Percentiles rank a stretch among this genome's conserved stretches.
Evolutionary conservation across 1,284 basidiomycete species (phyloP).

Genomic region (Ganoderma meredithae): DNA sequence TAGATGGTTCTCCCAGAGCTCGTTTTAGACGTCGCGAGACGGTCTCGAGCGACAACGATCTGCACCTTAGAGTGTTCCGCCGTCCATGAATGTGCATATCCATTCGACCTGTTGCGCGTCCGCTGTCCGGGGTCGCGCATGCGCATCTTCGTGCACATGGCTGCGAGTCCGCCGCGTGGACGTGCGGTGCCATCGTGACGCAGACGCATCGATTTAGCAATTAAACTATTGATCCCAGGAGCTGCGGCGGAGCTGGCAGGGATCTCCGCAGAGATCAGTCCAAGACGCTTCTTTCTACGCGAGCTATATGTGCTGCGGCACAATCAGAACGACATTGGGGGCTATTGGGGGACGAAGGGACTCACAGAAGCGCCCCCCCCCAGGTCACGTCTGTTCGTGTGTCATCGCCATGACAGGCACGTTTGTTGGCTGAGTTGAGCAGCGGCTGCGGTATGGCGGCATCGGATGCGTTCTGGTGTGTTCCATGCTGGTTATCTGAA

Average conservation of each 20-base stretch:
- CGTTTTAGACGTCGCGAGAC: background rate
- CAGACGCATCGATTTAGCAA: background rate
- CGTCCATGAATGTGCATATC: background rate
- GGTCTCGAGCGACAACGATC: background rate
- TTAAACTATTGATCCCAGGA: constrained; percentile 3
- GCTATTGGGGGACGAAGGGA: background rate
- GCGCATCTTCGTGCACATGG: background rate
- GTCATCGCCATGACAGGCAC: background rate
- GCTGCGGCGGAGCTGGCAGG: background rate
- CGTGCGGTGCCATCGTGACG: background rate
- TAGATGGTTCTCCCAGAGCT: background rate
- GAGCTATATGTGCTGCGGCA: background rate
- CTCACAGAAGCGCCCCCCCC: background rate
- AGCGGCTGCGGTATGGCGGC: background rate
- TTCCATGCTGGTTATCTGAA: background rate
- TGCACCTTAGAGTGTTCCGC: background rate
- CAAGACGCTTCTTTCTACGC: background rate
- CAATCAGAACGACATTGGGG: background rate
- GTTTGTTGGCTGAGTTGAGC: background rate
- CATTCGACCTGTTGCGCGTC: background rate
- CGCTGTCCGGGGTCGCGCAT: background rate
- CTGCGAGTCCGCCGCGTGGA: background rate
- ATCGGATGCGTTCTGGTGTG: background rate
- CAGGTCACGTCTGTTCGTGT: background rate
- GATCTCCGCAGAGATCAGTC: constrained; percentile 3